These are phyloP conservation scores for Nadsonia fulvescens DNA, from an alignment of 805 yeast species.

Conservation along the genomic window DNA sequence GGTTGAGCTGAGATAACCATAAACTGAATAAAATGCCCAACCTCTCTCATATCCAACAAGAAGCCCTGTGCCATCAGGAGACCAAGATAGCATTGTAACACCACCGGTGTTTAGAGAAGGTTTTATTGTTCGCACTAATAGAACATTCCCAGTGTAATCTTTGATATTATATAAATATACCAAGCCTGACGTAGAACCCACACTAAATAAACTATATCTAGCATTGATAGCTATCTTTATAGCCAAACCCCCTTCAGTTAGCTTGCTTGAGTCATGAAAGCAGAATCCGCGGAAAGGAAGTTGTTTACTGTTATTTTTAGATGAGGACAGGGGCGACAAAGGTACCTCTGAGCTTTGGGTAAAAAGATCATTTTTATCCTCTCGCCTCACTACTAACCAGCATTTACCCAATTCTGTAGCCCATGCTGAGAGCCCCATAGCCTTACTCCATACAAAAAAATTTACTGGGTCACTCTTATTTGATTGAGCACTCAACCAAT, in stretches of 20 bases:
- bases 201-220: slow-evolving; percentile 23
- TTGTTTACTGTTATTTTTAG: slow-evolving; percentile 6
- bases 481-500: slow-evolving; percentile 9
- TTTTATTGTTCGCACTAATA: slow-evolving; percentile 17
- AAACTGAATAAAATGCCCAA: slow-evolving; percentile 30
- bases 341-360: neutral
- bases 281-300: slow-evolving; percentile 6
- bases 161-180: slow-evolving; percentile 22
- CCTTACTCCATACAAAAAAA: slow-evolving; percentile 12
- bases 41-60: slow-evolving; percentile 22
- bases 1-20: slow-evolving; percentile 29
- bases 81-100: slow-evolving; percentile 17
- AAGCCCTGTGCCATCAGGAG: slow-evolving; percentile 21
- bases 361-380: neutral
- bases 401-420: slow-evolving; percentile 13
- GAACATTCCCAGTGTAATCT: slow-evolving; percentile 18
- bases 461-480: slow-evolving; percentile 8
- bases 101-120: slow-evolving; percentile 14
- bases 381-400: slow-evolving; percentile 6
- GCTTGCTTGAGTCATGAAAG: slow-evolving; percentile 5
- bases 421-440: slow-evolving; percentile 18
- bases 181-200: slow-evolving; percentile 22
- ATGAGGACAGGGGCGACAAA: slow-evolving; percentile 6
- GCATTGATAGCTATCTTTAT: slow-evolving; percentile 22
- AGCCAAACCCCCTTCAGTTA: slow-evolving; percentile 8